Conservation (phyloP, 495 filamentous ascomycete species). For the Durotheca rogersii region DNA sequence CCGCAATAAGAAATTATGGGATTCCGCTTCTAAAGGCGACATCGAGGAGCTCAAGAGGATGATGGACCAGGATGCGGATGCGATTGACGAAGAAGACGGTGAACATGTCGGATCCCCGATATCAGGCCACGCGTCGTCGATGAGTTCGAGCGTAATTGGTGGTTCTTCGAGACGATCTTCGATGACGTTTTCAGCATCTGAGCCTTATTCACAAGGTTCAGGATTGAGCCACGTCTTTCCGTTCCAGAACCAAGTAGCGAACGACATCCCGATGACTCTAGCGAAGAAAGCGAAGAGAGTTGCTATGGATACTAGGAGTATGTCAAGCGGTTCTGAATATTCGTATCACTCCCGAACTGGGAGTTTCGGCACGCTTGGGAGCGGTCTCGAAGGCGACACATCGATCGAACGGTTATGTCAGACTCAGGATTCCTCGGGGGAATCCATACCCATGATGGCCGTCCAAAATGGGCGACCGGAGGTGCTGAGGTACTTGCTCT, state of each 20-base stretch:
- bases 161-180: slow-evolving; percentile 48
- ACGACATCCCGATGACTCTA: slow-evolving; percentile 41
- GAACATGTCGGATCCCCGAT: slow-evolving; percentile 36
- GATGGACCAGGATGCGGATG: slow-evolving; percentile 61
- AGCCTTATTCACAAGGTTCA: slow-evolving; percentile 55
- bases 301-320: slow-evolving; percentile 81
- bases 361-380: slow-evolving; percentile 70
- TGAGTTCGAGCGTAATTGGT: slow-evolving; percentile 46
- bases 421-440: slow-evolving; percentile 76
- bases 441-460: slow-evolving; percentile 96
- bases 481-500: slow-evolving; percentile 75
- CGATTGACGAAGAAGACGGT: slow-evolving; percentile 50
- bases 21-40: slow-evolving; percentile 74
- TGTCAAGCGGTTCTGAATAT: slow-evolving; percentile 79
- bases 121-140: slow-evolving; percentile 42
- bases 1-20: slow-evolving; percentile 85
- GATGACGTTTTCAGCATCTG: slow-evolving; percentile 45
- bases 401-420: slow-evolving; percentile 79
- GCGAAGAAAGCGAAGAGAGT: slow-evolving; percentile 70
- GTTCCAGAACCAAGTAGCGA: slow-evolving; percentile 62
- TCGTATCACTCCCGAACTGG: slow-evolving; percentile 75
- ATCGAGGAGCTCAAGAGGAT: slow-evolving; percentile 73
- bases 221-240: slow-evolving; percentile 87
- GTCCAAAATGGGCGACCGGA: slow-evolving; percentile 72
- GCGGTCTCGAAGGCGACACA: slow-evolving; percentile 78